Conservation (phyloP, 2,329 filamentous ascomycete species). For the Ciborinia camelliae region DNA sequence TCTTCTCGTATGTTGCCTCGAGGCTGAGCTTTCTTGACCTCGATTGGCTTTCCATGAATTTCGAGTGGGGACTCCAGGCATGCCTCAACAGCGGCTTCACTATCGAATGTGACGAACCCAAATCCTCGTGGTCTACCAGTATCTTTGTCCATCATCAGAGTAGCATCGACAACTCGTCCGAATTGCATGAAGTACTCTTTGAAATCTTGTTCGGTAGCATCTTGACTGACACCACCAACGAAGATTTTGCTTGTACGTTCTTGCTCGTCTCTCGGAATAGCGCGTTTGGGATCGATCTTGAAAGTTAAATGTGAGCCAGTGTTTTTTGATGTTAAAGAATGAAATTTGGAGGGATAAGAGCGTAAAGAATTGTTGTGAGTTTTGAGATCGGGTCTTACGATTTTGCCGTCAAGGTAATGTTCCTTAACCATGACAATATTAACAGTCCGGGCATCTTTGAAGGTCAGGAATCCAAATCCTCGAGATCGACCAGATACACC, state of each 20-base stretch:
- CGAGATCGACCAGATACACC: slow-evolving; percentile 88
- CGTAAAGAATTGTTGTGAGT: slow-evolving; percentile 24
- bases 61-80: slow-evolving; percentile 81
- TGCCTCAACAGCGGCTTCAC: slow-evolving; percentile 88
- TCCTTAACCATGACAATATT: slow-evolving; percentile 99
- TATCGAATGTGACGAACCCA: slow-evolving; percentile 97
- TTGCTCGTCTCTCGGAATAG: slow-evolving; percentile 95
- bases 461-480: slow-evolving; percentile 96
- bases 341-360: slow-evolving; percentile 25
- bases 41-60: slow-evolving; percentile 93
- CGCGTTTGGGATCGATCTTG: slow-evolving; percentile 91
- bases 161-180: slow-evolving; percentile 92
- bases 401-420: slow-evolving; percentile 96
- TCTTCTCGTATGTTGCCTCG: slow-evolving; percentile 91
- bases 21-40: slow-evolving; percentile 97
- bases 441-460: slow-evolving; percentile 95
- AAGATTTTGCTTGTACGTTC: slow-evolving; percentile 99
- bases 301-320: slow-evolving; percentile 27
- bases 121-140: slow-evolving; percentile 95
- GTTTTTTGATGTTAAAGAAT: slow-evolving; percentile 29
- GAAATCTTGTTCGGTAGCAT: slow-evolving; percentile 94
- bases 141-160: slow-evolving; percentile 99
- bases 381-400: slow-evolving; percentile 59
- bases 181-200: slow-evolving; percentile 97
- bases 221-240: slow-evolving; percentile 94